These are phyloP conservation scores for Chloromonas sp. DNA, from an alignment of 163 green algal species.

Conservation along the genomic window DNA sequence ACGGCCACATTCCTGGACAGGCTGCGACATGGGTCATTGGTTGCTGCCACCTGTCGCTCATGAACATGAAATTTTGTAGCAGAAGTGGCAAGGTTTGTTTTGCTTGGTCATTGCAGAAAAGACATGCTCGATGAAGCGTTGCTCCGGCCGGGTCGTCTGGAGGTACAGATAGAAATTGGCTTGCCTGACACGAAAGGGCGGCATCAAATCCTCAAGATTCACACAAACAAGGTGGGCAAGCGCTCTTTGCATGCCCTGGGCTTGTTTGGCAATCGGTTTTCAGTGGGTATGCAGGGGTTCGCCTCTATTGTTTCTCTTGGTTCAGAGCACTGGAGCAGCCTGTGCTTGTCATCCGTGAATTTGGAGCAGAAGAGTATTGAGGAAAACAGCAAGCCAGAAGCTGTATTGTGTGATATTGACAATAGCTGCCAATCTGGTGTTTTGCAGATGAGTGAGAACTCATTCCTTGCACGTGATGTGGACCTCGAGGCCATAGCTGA, in stretches of 20 bases:
- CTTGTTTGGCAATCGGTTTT: not conserved
- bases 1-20: too few species aligned
- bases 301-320: too few species aligned
- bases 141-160: constrained; percentile 86
- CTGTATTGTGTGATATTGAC: too few species aligned
- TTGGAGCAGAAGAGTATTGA: too few species aligned
- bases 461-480: constrained; percentile 80
- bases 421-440: too few species aligned
- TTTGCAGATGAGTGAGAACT: constrained; percentile 67
- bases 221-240: not conserved
- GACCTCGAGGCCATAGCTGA: constrained; percentile 79
- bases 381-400: too few species aligned
- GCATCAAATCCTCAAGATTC: constrained; percentile 85
- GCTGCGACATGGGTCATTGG: too few species aligned
- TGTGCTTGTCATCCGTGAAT: too few species aligned
- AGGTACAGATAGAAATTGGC: constrained; percentile 98
- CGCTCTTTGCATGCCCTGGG: not conserved
- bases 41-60: too few species aligned
- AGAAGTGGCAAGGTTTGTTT: too few species aligned
- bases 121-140: constrained; percentile 98
- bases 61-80: too few species aligned
- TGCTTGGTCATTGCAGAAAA: constrained; percentile 17
- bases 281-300: not conserved
- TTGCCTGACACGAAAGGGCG: constrained; percentile 91
- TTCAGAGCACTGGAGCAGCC: too few species aligned